Evolutionary conservation across 805 yeast genomes (phyloP), one percentile per base, ranked within the genome.

Genomic region (Candida pseudoglaebosa): DNA sequence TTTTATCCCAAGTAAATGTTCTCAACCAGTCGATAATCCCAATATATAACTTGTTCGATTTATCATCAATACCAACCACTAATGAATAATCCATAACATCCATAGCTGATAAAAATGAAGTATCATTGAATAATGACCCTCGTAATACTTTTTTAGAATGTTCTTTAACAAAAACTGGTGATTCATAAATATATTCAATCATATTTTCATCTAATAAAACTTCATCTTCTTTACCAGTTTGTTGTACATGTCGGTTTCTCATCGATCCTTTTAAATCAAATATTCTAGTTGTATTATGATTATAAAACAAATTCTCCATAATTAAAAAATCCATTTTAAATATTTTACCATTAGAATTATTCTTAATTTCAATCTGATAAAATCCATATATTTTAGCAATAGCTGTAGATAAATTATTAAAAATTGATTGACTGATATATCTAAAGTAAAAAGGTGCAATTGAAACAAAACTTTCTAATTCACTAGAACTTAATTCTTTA

Each of bases 1-100:
- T 93, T 61, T 93, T 93, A 54, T 93, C 99, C 99, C 99, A 93
- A 0, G 99, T 93, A 53, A 91, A 93, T 0, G 99, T 89, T 42
- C 99, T 65, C 32, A 93, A 80, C 70, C 95, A 93, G 59, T 93
- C 87, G 44, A 93, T 90, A 29, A 93, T 90, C 3, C 99, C 99
- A 10, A 90, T 96, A 14, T 89, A 88, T 26, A 93, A 68, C 37
- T 75, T 73, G 45, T 75, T 75, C 16, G 77, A 73, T 9, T 66
- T 57, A 33, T 68, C 71, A 55, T 93, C 95, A 29, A 93, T 86
- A 0, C 98, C 99, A 43, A 93, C 82, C 7, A 93, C 96, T 46
- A 93, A 68, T 0, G 98, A 91, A 55, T 93, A 93, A 59, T 93
- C 99, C 99, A 93, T 93, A 4, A 93, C 98, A 55, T 93, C 95